Percentiles rank a stretch among this genome's conserved stretches.
phyloP scores from a whole-genome alignment of 345 rosid species.

The Lepidium didymum region DNA sequence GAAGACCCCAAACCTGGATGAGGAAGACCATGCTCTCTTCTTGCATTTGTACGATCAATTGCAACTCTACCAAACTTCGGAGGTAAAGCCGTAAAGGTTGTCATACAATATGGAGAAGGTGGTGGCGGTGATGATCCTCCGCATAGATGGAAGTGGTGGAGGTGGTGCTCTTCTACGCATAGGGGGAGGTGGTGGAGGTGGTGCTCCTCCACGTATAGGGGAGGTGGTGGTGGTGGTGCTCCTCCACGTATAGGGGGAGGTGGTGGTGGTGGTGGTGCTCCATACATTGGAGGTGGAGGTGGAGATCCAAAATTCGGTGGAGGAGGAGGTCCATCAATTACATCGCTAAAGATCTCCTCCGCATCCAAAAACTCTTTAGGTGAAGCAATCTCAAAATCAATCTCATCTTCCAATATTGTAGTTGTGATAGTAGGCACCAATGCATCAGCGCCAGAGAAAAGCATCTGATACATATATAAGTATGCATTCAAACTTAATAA shows the following conservation, averaged over 20 bases:
- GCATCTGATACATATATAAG: conserved; percentile 78
- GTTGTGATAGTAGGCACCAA: conserved; percentile 50
- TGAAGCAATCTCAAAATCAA: conserved; percentile 56
- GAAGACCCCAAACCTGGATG: conserved; percentile 9
- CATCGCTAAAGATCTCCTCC: conserved; percentile 84
- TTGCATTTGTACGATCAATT: conserved; percentile 30
- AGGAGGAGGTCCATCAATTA: conserved; percentile 46
- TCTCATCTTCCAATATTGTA: conserved; percentile 47
- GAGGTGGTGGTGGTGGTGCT: conserved; percentile 41
- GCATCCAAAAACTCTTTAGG: conserved; percentile 97
- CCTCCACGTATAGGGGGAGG: conserved; percentile 28
- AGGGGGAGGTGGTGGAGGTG: conserved; percentile 63
- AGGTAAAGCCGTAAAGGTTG: too few species aligned
- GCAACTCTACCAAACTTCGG: too few species aligned
- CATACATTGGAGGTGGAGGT: conserved; percentile 4
- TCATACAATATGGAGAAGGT: too few species aligned
- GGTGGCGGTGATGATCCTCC: not conserved
- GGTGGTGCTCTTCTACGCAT: not conserved
- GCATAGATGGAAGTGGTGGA: conserved; percentile 6
- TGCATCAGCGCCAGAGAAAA: conserved; percentile 74
- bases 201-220: conserved; percentile 29
- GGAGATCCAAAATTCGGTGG: conserved; percentile 12
- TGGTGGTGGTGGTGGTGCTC: conserved; percentile 26
- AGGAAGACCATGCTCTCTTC: conserved; percentile 56
- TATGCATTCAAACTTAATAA: conserved; percentile 51